These are phyloP conservation scores for Annulohypoxylon truncatum DNA, from an alignment of 2,329 filamentous ascomycete species.

Conservation along the genomic window DNA sequence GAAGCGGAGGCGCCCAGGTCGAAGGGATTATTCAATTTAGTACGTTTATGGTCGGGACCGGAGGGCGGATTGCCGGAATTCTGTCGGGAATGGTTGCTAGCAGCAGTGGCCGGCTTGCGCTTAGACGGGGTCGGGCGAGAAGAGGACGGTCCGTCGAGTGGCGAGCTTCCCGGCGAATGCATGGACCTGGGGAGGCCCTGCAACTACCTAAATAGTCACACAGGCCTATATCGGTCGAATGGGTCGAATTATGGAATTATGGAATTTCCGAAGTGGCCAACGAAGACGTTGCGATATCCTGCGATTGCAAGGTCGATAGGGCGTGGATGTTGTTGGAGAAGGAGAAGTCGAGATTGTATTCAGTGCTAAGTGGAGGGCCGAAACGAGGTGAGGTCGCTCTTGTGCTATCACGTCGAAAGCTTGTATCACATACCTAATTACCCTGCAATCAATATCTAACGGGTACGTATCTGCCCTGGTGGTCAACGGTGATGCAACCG, in stretches of 20 bases:
- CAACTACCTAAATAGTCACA: slow-evolving; percentile 46
- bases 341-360: background rate
- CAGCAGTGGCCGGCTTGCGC: slow-evolving; percentile 39
- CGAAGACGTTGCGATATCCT: slow-evolving; percentile 5
- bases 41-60: slow-evolving; percentile 41
- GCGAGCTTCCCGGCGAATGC: slow-evolving; percentile 45
- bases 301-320: background rate
- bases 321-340: background rate
- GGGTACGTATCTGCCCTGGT: background rate
- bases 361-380: background rate
- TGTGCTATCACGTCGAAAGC: background rate
- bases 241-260: slow-evolving; percentile 11
- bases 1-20: slow-evolving; percentile 34
- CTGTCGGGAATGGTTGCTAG: slow-evolving; percentile 22
- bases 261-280: slow-evolving; percentile 7
- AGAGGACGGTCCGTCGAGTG: slow-evolving; percentile 43
- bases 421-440: slow-evolving; percentile 8
- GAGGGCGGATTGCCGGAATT: slow-evolving; percentile 15
- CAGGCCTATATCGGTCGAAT: slow-evolving; percentile 32
- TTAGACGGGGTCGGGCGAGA: slow-evolving; percentile 44
- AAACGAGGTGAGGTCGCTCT: background rate
- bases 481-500: slow-evolving; percentile 6
- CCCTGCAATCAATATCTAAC: background rate
- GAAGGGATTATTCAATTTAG: slow-evolving; percentile 30
- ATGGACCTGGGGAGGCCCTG: slow-evolving; percentile 48